These are phyloP conservation scores for Ascobolus immersus DNA, from an alignment of 495 filamentous ascomycete genomes.

Conservation along the genomic window DNA sequence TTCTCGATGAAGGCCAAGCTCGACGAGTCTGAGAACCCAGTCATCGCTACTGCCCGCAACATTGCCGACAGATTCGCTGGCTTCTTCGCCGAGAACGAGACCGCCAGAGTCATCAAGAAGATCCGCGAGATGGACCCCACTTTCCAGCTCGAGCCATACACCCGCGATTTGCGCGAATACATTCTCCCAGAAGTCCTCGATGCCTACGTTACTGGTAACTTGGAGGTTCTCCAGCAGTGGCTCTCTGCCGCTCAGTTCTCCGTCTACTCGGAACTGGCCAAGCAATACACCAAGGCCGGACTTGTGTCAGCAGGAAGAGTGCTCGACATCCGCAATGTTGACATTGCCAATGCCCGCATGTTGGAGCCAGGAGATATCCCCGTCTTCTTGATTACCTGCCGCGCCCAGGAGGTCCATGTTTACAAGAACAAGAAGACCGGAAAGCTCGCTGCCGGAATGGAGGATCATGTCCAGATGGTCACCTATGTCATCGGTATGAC, in stretches of 20 bases:
- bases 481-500: conserved; percentile 96
- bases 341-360: conserved; percentile 67
- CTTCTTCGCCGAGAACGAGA: conserved; percentile 97
- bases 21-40: conserved; percentile 86
- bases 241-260: conserved; percentile 81
- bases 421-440: conserved; percentile 75
- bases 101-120: conserved; percentile 86
- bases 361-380: conserved; percentile 93
- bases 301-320: conserved; percentile 85
- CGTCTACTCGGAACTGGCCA: conserved; percentile 77
- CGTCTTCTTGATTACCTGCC: conserved; percentile 85
- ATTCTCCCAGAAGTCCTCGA: conserved; percentile 93
- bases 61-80: conserved; percentile 80
- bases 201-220: conserved; percentile 89
- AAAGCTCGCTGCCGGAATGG: conserved; percentile 88
- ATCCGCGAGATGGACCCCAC: conserved; percentile 88
- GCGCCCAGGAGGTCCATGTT: conserved; percentile 94
- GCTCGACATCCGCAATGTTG: conserved; percentile 78
- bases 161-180: conserved; percentile 87
- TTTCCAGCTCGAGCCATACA: conserved; percentile 83
- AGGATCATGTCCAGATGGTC: conserved; percentile 91
- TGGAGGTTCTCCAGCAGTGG: conserved; percentile 77
- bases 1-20: conserved; percentile 64
- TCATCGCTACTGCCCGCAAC: conserved; percentile 75
- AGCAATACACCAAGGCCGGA: conserved; percentile 81